Evolutionary conservation across 495 filamentous ascomycete species (phyloP), one percentile per base, ranked within the genome.

Genomic region (Neurospora sublineolata): DNA sequence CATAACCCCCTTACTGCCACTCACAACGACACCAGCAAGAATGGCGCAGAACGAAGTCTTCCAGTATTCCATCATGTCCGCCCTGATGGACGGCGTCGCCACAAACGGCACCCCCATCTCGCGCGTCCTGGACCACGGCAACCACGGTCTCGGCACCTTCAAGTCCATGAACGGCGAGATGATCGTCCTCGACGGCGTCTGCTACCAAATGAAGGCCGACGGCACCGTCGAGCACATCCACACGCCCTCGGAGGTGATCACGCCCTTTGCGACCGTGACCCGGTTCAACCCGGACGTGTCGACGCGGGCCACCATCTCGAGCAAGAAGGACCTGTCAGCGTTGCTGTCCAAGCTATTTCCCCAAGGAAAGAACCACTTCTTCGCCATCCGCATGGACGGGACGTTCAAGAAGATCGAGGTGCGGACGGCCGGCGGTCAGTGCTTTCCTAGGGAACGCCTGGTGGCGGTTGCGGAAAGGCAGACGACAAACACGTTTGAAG

Each of bases 91-190:
- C 64, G 85, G 85, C 72, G 78, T 86, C 64, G 80, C 80, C 71
- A 77, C 80, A 1, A 75, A 76, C 14, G 84, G 84, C 37, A 78
- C 80, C 37, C 74, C 76, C 4, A 77, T 83, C 36, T 74, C 80
- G 9, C 60, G 77, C 3, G 70, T 86, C 27, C 77, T 83, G 38
- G 30, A 68, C 0, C 81, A 85, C 72, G 85, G 86, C 77, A 78
- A 82, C 76, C 83, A 84, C 75, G 85, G 86, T 30, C 80, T 87
- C 0, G 86, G 86, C 20, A 87, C 86, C n/a, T 83, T 87, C 70
- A 72, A 73, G 12, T 69, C 75, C 71, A 83, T 88, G 74, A 79
- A 80, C 64, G 85, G 85, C 75, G 86, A 87, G 75, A 83, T 87
- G 76, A 81, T 87, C 38, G 77, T 86, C n/a, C 73, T 87, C 16